phyloP scores from a whole-genome alignment of 2,329 filamentous ascomycete genomes.

The Hymenoscyphus infarciens region DNA sequence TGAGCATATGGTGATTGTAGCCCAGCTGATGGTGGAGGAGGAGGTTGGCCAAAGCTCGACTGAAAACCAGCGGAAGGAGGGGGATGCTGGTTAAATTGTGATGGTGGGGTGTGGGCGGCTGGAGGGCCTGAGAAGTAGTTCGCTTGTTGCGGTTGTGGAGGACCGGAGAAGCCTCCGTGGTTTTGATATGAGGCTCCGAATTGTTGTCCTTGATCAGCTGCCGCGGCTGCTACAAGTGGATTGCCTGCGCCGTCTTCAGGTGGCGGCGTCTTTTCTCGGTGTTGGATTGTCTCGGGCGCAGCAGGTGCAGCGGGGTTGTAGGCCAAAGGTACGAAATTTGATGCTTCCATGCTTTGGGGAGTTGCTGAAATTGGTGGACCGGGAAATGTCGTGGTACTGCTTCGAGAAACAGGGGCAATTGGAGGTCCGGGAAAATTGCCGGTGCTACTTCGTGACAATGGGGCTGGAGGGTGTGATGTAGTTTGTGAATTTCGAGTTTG shows the following conservation, averaged over 20 bases:
- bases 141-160: conserved; percentile 18
- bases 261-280: conserved; percentile 76
- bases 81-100: conserved; percentile 15
- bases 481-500: conserved; percentile 30
- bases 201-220: conserved; percentile 52
- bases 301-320: conserved; percentile 78
- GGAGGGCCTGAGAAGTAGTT: conserved; percentile 38
- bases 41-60: conserved; percentile 10
- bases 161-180: conserved; percentile 20
- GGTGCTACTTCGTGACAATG: conserved; percentile 9
- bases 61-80: conserved; percentile 22
- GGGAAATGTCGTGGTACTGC: conserved; percentile 21
- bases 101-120: conserved; percentile 18
- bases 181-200: conserved; percentile 45
- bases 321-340: conserved; percentile 59
- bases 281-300: conserved; percentile 65
- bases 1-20: conserved; percentile 26
- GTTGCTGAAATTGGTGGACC: conserved; percentile 37
- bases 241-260: conserved; percentile 62
- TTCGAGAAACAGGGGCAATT: conserved; percentile 3
- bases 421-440: conserved; percentile 11
- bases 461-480: conserved; percentile 15
- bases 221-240: conserved; percentile 55
- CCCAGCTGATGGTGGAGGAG: conserved; percentile 18
- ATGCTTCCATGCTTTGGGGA: conserved; percentile 35